Base-by-base conservation (phyloP, 192 early-diverging fungal species). In the Coemansia sp. region DNA sequence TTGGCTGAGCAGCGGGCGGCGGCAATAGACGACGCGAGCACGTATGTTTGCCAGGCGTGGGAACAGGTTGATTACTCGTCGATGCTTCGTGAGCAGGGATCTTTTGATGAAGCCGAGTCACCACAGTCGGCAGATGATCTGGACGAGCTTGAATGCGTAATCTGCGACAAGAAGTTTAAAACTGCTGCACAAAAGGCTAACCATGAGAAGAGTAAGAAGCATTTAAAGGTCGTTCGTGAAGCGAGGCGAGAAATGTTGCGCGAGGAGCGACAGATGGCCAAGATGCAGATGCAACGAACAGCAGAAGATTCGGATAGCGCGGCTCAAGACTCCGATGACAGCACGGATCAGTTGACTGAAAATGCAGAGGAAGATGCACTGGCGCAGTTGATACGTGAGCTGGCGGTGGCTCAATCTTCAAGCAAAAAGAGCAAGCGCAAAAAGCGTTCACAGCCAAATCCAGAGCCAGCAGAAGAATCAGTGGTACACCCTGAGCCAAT, bases 81-180 rank as follows among this genome's bases (percentile, higher is more conserved):
- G 31, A 51, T 76, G 52, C 40, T 71, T 31, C 68, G 78, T 17
- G 79, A 87, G 31, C 63, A 68, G 40, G 82, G 31, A 37, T 77
- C 81, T 3, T 54, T 23, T 5, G 47, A 48, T 12, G 71, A 76
- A 4, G 66, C 75, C 56, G 4, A 75, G 73, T 2, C 46, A 38
- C 26, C 48, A 2, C 19, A 37, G 8, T 6, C 23, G 9, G 1
- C 72, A 79, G 4, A 75, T 77, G 2, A 69, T 1, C 49, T 34
- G 0, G 69, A 83, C 5, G 88, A 87, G 10, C 88, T 89, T 37
- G 86, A 86, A 42, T 99, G 97, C 66, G 85, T 89, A 11, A 89
- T 88, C 2, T 99, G 97, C 74, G 85, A 94, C 62, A 97, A 94
- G 68, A 72, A 60, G 26, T 99, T 98, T 76, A 92, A 92, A 60